Evolutionary conservation across 2,329 filamentous ascomycete genomes (phyloP).

Genomic region (Phialocephala subalpina): DNA sequence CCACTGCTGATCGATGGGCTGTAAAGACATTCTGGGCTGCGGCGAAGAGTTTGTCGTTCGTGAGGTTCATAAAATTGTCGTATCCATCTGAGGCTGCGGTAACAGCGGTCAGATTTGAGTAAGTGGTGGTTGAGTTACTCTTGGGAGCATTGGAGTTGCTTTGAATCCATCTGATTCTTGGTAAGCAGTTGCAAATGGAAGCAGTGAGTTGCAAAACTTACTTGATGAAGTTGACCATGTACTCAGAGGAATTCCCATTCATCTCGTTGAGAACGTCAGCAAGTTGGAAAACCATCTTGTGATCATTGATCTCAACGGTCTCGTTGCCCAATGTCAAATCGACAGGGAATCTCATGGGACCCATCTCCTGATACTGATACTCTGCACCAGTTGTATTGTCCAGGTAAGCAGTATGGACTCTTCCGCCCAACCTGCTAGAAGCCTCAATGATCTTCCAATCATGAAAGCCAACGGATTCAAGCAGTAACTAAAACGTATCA

Average conservation of each 20-base stretch:
- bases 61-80: constrained; percentile 24
- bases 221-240: constrained; percentile 52
- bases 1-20: constrained; percentile 54
- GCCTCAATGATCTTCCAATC: constrained; percentile 71
- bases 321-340: constrained; percentile 27
- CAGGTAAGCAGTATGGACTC: constrained; percentile 70
- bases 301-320: constrained; percentile 63
- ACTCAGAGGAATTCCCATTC: constrained; percentile 50
- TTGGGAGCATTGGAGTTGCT: constrained; percentile 22
- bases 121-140: constrained; percentile 12
- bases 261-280: constrained; percentile 65
- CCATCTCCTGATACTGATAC: constrained; percentile 74
- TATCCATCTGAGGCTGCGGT: constrained; percentile 20
- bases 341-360: constrained; percentile 57
- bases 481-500: constrained; percentile 43
- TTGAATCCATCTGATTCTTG: constrained; percentile 70
- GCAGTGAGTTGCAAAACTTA: neutral
- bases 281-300: constrained; percentile 71
- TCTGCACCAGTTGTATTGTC: constrained; percentile 61
- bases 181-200: neutral
- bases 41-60: constrained; percentile 53
- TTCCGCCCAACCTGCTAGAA: constrained; percentile 62
- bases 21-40: constrained; percentile 50
- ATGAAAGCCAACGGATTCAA: constrained; percentile 54
- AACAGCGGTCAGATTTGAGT: constrained; percentile 33